Base-by-base conservation (phyloP, 129 eudicot genomes). In the Saposhnikovia divaricata region DNA sequence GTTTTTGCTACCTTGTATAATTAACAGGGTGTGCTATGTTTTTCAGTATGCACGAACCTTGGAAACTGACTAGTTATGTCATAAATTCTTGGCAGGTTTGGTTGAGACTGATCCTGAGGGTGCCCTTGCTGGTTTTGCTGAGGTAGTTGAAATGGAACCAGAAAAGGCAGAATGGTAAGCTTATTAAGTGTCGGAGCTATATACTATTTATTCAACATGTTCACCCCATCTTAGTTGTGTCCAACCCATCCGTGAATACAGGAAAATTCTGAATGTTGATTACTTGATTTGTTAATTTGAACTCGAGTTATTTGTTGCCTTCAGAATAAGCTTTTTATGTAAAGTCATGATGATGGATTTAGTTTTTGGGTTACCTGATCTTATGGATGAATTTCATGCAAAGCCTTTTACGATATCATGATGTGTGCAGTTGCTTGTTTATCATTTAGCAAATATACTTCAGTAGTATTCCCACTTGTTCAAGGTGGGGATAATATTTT, bases 91-190 rank as follows among this genome's bases (percentile, higher is more conserved):
- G 9, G 40, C 78, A 96, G 99, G 99, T 72, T 80, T 92, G 91
- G 97, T 92, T 77, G 99, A 96, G 87, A 92, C 93, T 75, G 98
- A 96, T 69, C 98, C 99, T 21, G 92, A 96, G 82, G 98, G 88
- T 55, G 99, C 99, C 71, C 96, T 96, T 83, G 86, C 87, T 55
- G 99, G 99, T 82, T 96, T 96, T 82, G 91, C 95, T 47, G 98
- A 96, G 85, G 99, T 96, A 45, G 99, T 96, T 79, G 80, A 82
- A 65, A 96, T 92, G 99, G 99, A 96, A 79, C 96, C 99, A 53
- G 98, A 96, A 83, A 96, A 96, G 89, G 96, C 99, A 48, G 99
- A 96, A 66, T 96, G 99, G 99, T 92, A 72, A 89, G 93, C 75
- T 21, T 79, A 31, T 27, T 37, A n/a, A n/a, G 15, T 61, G 28